Evolutionary conservation across 805 yeast genomes (phyloP).

Genomic region (Metschnikowia koreensis): DNA sequence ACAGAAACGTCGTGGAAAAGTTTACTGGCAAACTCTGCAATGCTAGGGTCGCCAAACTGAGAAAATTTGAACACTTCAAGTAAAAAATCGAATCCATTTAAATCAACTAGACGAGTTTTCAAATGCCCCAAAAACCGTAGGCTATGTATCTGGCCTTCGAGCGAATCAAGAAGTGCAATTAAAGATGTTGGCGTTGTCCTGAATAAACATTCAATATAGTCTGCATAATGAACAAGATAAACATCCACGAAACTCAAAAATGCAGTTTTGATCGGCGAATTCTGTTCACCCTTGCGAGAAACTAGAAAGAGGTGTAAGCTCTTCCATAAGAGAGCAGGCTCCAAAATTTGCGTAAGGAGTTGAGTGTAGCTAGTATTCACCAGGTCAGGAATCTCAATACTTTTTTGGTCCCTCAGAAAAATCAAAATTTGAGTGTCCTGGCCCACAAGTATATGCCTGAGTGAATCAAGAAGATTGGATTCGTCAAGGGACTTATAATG

Average conservation of each 20-base stretch:
- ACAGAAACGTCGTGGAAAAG: constrained; percentile 47
- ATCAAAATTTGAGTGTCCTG: constrained; percentile 58
- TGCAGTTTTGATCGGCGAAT: constrained; percentile 62
- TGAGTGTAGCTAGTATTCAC: constrained; percentile 58
- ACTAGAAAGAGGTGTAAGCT: constrained; percentile 36
- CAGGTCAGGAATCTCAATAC: constrained; percentile 46
- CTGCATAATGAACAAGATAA: constrained; percentile 34
- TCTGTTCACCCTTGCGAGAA: constrained; percentile 23
- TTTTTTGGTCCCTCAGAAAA: constrained; percentile 33
- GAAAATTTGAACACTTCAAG: constrained; percentile 50
- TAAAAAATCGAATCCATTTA: constrained; percentile 52
- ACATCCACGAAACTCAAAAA: constrained; percentile 49
- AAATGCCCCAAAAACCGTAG: constrained; percentile 58
- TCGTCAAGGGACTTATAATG: constrained; percentile 9
- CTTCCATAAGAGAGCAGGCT: constrained; percentile 68
- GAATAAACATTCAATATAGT: constrained; percentile 36
- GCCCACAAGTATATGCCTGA: constrained; percentile 59
- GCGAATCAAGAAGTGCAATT: constrained; percentile 34
- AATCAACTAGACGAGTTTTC: constrained; percentile 28
- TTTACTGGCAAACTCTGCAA: constrained; percentile 41
- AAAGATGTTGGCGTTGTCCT: constrained; percentile 27
- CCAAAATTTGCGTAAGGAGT: constrained; percentile 55
- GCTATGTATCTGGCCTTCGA: constrained; percentile 52
- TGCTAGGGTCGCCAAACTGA: constrained; percentile 60
- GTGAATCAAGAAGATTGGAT: constrained; percentile 41